Evolutionary conservation across 1,284 basidiomycete genomes (phyloP), one percentile per base, ranked within the genome.

Genomic region (Ceratobasidium papillatum): DNA sequence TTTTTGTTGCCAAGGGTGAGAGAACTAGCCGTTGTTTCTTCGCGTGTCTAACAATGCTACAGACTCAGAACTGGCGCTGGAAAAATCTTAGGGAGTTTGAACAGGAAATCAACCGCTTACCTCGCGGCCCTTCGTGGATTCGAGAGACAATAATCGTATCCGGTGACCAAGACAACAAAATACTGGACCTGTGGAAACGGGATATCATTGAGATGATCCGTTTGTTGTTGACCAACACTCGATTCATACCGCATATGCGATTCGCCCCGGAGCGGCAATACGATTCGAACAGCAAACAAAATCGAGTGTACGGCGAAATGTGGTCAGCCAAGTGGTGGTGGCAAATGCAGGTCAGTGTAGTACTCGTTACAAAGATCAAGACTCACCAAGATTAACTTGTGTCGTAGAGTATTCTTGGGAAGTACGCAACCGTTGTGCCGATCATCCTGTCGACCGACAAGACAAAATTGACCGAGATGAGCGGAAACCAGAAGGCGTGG

Each of bases 191-290:
- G 0, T 83, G 82, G 78, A 52, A 65, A 2, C 59, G 80, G 0
- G 77, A 84, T 58, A 78, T 85, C 0, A 80, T 81, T 27, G 36
- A 43, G 22, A 80, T 80, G 34, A 77, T 84, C 4, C 38, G 68
- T 3, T 80, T 84, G 30, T 63, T 76, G 0, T 8, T 77, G n/a
- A 17, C 38, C 17, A 74, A 77, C 30, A 64, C 64, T 11, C n/a
- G 25, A 8, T 76, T 77, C 19, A n/a, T 32, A 1, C n/a, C 58
- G 0, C 4, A 61, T 30, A 61, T 76, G 56, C 27, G 63, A 3
- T 77, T 49, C 41, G 43, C 32, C 0, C 76, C 76, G 22, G 68
- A 59, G 27, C 5, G 4, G 0, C 54, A 59, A 19, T 61, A 52
- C 36, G 9, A 12, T 7, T n/a, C 56, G 43, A 30, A 2, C 12